Percentiles rank a stretch among this genome's conserved stretches.
phyloP scores from a whole-genome alignment of 1,284 basidiomycete genomes.

The Ganoderma meredithae region DNA sequence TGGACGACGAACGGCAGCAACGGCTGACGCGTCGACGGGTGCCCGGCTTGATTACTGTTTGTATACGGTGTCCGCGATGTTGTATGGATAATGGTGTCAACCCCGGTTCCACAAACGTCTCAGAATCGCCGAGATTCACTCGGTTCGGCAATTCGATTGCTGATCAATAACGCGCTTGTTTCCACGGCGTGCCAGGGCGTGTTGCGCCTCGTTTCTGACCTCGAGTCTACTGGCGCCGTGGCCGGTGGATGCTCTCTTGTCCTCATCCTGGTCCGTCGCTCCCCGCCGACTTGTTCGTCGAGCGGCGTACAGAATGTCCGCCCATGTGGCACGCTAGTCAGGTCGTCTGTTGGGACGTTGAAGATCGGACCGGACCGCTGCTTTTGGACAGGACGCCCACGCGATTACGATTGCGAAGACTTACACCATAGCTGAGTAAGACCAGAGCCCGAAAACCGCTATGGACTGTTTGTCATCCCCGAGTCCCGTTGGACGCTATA shows the following conservation, averaged over 20 bases:
- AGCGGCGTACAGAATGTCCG: not conserved
- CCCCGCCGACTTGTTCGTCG: not conserved
- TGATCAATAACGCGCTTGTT: conserved; percentile 1
- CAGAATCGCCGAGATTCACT: not conserved
- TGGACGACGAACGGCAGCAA: conserved; percentile 83
- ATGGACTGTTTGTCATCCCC: conserved; percentile 31
- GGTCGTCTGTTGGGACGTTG: no score
- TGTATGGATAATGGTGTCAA: not conserved
- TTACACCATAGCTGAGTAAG: conserved; percentile 38
- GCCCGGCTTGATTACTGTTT: not conserved
- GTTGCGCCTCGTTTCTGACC: conserved; percentile 7
- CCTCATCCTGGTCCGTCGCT: not conserved
- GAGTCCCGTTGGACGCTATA: conserved; percentile 25
- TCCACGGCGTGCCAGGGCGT: not conserved
- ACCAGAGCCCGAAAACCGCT: conserved; percentile 9
- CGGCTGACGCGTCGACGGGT: conserved; percentile 47
- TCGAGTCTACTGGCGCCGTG: conserved; percentile 1
- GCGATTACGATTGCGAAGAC: conserved; percentile 24
- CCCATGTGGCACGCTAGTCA: not conserved
- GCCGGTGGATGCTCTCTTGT: not conserved
- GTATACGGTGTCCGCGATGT: not conserved
- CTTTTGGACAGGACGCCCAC: conserved; percentile 14
- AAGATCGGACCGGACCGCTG: conserved; percentile 31
- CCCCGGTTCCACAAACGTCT: not conserved
- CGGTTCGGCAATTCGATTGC: not conserved